Percentiles rank a stretch among this genome's conserved stretches.
Conservation (phyloP, 352 stramenopile genomes). For the Globisporangium paddicum region DNA sequence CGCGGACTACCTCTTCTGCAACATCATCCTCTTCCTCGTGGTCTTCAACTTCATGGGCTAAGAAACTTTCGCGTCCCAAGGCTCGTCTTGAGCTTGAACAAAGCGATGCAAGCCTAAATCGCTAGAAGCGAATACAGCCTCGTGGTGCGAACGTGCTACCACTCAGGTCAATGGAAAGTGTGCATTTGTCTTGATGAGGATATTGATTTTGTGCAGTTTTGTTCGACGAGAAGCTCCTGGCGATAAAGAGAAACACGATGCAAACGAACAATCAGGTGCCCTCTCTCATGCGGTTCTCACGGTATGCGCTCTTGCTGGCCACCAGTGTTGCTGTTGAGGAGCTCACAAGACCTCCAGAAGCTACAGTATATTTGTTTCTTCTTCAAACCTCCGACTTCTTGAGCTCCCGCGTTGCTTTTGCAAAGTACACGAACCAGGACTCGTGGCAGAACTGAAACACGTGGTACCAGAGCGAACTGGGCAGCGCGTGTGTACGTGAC, state of each 20-base stretch:
- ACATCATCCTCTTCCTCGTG: conserved; percentile 91
- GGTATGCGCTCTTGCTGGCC: not conserved
- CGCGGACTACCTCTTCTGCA: conserved; percentile 91
- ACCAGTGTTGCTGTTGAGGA: not conserved
- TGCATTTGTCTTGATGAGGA: not conserved
- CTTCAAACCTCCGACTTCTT: not conserved
- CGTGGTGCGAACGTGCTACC: not conserved
- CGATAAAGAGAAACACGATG: conserved; percentile 1
- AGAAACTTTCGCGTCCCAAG: conserved; percentile 10
- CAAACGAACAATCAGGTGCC: not conserved
- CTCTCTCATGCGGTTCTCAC: not conserved
- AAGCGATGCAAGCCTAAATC: not conserved
- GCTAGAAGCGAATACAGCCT: too few species aligned
- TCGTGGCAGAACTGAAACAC: conserved; percentile 56
- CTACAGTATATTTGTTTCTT: not conserved
- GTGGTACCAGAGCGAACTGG: conserved; percentile 39
- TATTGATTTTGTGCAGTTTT: not conserved
- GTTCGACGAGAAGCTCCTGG: not conserved
- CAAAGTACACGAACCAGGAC: conserved; percentile 45
- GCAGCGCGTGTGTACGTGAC: conserved; percentile 31
- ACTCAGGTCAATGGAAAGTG: not conserved
- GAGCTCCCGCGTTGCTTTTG: too few species aligned
- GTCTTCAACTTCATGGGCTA: conserved; percentile 94
- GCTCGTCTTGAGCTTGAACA: too few species aligned
- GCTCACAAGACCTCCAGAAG: not conserved